Conservation (phyloP, 805 yeast species). For the Yamadazyma laniorum region DNA sequence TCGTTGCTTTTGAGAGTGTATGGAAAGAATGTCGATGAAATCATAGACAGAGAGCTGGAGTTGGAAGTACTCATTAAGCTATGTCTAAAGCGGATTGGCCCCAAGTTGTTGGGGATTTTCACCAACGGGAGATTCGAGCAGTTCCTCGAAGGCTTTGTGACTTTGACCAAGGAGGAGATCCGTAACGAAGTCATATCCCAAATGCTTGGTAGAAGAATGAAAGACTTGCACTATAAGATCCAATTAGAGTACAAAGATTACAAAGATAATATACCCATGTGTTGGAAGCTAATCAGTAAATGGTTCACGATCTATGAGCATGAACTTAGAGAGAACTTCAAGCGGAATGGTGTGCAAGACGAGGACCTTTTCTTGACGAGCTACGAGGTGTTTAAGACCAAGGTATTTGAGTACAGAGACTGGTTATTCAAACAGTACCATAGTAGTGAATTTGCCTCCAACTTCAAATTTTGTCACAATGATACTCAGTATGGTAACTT, state of each 20-base stretch:
- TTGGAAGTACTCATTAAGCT: constrained; percentile 69
- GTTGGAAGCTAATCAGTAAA: constrained; percentile 66
- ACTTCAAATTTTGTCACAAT: constrained; percentile 85
- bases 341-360: constrained; percentile 29
- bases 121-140: constrained; percentile 93
- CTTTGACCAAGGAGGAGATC: constrained; percentile 71
- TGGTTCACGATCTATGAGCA: constrained; percentile 60
- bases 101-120: constrained; percentile 84
- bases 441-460: constrained; percentile 38
- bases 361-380: constrained; percentile 42
- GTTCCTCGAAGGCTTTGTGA: constrained; percentile 76
- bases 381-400: constrained; percentile 49
- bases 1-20: constrained; percentile 74
- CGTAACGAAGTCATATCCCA: constrained; percentile 73
- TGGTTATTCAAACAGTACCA: constrained; percentile 62
- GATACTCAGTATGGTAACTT: constrained; percentile 97
- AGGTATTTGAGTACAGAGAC: constrained; percentile 51
- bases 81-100: constrained; percentile 80
- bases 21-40: constrained; percentile 81
- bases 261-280: constrained; percentile 53
- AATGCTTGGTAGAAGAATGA: constrained; percentile 94
- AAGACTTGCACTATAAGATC: constrained; percentile 84
- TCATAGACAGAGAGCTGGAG: constrained; percentile 85
- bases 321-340: constrained; percentile 30
- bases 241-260: constrained; percentile 58